A percentile compares a stretch with the other conserved stretches of the same genome.
phyloP scores from a whole-genome alignment of 495 filamentous ascomycete species.

The Penicillium longicatenatum region DNA sequence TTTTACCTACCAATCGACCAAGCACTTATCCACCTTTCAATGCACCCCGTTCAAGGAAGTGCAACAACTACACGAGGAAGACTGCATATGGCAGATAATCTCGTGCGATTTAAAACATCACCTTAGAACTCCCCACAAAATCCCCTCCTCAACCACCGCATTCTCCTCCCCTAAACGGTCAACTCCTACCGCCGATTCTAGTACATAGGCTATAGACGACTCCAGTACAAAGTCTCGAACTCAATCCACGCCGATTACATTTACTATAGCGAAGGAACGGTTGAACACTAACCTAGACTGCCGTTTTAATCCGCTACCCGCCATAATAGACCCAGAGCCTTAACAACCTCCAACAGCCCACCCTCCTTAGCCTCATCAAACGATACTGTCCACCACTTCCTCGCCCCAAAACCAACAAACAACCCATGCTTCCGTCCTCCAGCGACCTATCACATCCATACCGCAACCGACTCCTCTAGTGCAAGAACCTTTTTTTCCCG shows the following conservation, averaged over 20 bases:
- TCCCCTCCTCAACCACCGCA: slow-evolving; percentile 4
- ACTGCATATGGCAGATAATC: slow-evolving; percentile 1
- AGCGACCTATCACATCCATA: slow-evolving; percentile 5
- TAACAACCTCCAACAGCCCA: slow-evolving; percentile 4
- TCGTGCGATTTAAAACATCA: neutral
- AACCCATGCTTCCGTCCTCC: slow-evolving; percentile 14
- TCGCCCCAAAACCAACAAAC: slow-evolving; percentile 9
- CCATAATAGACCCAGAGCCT: slow-evolving; percentile 11
- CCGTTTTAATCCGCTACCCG: neutral
- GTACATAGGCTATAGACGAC: neutral
- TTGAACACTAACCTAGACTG: neutral
- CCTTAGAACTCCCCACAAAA: neutral
- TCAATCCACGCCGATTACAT: neutral
- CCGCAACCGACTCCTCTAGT: slow-evolving; percentile 1
- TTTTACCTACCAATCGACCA: neutral
- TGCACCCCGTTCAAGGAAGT: neutral
- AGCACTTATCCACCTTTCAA: neutral
- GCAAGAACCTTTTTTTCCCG: slow-evolving; percentile 9
- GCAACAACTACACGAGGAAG: neutral
- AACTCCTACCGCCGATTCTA: slow-evolving; percentile 3
- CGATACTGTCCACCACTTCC: slow-evolving; percentile 4
- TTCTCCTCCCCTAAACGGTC: slow-evolving; percentile 2
- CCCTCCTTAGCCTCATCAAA: slow-evolving; percentile 9
- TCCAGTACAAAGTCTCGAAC: neutral
- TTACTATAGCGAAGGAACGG: neutral